Base-by-base conservation (phyloP, 1,284 basidiomycete genomes). In the Flammula alnicola region DNA sequence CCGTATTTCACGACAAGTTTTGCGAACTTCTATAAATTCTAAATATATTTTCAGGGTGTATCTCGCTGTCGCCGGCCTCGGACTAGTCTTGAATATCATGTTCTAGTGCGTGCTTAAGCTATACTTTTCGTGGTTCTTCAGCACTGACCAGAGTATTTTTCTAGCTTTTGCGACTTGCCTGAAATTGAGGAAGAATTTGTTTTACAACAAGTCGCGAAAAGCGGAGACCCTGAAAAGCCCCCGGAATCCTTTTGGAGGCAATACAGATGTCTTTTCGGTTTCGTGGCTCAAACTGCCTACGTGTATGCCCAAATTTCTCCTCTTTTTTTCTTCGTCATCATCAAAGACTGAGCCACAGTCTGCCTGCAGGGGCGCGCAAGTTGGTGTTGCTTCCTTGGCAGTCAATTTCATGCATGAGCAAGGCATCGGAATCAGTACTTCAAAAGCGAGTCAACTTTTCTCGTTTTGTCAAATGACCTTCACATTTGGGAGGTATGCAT, bases 381-480 rank as follows among this genome's bases (percentile, higher is more conserved):
- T 91, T 19, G 82, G 77, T 4, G 83, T 90, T 23, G 89, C 88
- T 4, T 73, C 86, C 9, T 79, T 91, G 57, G 83, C 86, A 25
- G 80, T 91, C 56, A 88, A 87, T 74, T 88, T 78, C 65, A 75
- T 86, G 42, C 67, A 75, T 19, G 84, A 86, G 44, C 81, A 83
- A 56, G 79, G 78, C n/a, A 65, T 85, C 33, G 79, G 80, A n/a
- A 79, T 84, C 61, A 60, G 62, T 44, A 69, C 77, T 43, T 65
- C 80, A 2, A 66, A 67, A 45, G 86, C 83, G 17, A 82, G 85
- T 38, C 72, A 83, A 47, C 67, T 89, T 46, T 85, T 88, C 62
- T 88, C 85, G 4, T 83, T 84, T 66, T 88, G 82, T 58, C 83
- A 90, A 56, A 77, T 89, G 63, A 83, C 83, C 6, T 91, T 90